Evolutionary conservation across 768 basidiomycete genomes (phyloP).

Genomic region (Tulasnella sp.): DNA sequence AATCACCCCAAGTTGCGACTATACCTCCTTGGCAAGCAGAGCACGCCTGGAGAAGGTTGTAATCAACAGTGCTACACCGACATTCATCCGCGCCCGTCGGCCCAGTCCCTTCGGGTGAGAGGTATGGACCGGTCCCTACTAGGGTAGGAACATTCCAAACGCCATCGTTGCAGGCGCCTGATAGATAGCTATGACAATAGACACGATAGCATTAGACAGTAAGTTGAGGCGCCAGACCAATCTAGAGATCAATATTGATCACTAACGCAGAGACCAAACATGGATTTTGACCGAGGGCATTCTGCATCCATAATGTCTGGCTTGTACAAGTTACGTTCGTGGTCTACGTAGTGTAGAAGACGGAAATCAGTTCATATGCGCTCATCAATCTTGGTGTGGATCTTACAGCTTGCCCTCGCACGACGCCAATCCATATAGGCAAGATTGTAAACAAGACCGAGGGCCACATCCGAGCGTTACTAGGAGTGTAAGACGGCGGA

Average conservation of each 20-base stretch:
- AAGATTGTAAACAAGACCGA: no score
- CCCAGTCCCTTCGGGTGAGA: not conserved
- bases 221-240: not conserved
- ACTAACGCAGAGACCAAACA: conserved; percentile 13
- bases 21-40: conserved; percentile 11
- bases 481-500: no score
- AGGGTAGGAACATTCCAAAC: not conserved
- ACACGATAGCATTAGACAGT: not conserved
- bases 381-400: not conserved
- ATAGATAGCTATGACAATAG: not conserved
- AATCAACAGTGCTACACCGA: conserved; percentile 14
- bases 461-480: no score
- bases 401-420: no score
- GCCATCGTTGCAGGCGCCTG: not conserved
- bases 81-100: not conserved
- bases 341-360: not conserved
- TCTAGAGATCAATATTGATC: no score
- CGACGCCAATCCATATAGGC: no score
- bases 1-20: conserved; percentile 4
- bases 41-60: conserved; percentile 1
- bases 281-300: conserved; percentile 4
- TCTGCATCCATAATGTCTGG: conserved; percentile 2
- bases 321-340: conserved; percentile 1
- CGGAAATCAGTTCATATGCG: not conserved
- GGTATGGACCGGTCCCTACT: not conserved